phyloP scores from a whole-genome alignment of 208 protist species.

The Acanthamoeba sp. region DNA sequence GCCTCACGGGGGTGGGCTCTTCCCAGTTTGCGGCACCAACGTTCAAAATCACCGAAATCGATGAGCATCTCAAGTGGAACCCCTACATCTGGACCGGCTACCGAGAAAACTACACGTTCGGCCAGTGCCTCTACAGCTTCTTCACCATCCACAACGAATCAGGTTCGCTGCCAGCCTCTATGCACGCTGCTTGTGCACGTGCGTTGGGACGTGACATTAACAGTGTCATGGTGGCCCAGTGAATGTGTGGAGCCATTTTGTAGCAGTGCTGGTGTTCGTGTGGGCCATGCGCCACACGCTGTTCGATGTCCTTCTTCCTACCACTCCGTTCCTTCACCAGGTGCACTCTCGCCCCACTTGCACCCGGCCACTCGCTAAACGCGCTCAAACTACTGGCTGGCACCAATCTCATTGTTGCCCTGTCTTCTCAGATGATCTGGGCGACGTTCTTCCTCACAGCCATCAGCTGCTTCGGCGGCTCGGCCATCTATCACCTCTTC shows the following conservation, averaged over 20 bases:
- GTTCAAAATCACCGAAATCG: slow-evolving; percentile 16
- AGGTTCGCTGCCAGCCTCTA: neutral
- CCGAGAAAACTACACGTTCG: slow-evolving; percentile 18
- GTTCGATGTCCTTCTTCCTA: neutral
- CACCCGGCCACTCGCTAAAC: too few species aligned
- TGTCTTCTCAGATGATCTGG: too few species aligned
- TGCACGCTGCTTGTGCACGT: too few species aligned
- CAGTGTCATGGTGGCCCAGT: neutral
- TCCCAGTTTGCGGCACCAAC: neutral
- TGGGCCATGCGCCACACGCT: slow-evolving; percentile 25
- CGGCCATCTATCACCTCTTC: slow-evolving; percentile 33
- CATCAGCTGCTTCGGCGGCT: slow-evolving; percentile 15
- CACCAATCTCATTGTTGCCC: too few species aligned
- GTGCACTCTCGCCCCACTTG: neutral
- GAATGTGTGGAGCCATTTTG: slow-evolving; percentile 30
- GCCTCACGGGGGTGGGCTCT: neutral
- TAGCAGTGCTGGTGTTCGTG: slow-evolving; percentile 4
- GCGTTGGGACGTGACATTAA: neutral
- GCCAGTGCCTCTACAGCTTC: slow-evolving; percentile 7
- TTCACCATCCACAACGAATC: slow-evolving; percentile 44
- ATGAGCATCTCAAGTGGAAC: slow-evolving; percentile 39
- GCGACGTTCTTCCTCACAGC: neutral
- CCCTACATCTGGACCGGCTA: slow-evolving; percentile 52
- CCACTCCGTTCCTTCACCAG: neutral
- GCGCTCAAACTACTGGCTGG: too few species aligned